Base-by-base conservation (phyloP, 305 asterid species). In the Ajuga reptans region DNA sequence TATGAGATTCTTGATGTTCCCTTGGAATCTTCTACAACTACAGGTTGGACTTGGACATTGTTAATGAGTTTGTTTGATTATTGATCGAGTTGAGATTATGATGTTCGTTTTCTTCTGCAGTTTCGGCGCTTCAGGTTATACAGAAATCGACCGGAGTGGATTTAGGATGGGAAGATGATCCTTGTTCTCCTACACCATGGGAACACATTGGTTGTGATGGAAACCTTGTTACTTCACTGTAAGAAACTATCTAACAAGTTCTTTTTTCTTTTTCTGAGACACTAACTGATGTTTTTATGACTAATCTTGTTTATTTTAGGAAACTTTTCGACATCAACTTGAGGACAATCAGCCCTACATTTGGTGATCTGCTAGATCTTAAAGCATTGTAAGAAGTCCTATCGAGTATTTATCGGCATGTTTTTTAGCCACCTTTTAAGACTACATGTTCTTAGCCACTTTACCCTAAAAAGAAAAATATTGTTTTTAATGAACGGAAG, bases 51-150 rank as follows among this genome's bases (percentile, higher is more conserved):
- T 67, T 52, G 52, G 12, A 21, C 36, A 31, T 31, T 31, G 3
- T 31, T 31, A 31, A 31, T 31, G 36, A 10, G 27, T 33, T 59
- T 21, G 27, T 21, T 21, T 21, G 2, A 21, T 21, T 21, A 21
- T 59, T 47, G 1, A 10, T 66, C 16, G 24, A 59, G 56, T 24
- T 17, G n/a, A 18, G 15, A 6, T 66, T 6, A 68, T 5, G 21
- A 64, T 66, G n/a, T 15, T 73, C 34, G 6, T 34, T 68, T 24
- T 46, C 2, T 31, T 64, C 59, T 72, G 78, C 81, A 92, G 98
- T 90, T 75, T 88, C 98, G 55, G 98, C 98, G 0, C 97, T 92
- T 49, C 87, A 86, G 81, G 93, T 92, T 73, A 92, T 92, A 79
- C 95, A 85, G 51, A 88, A 88, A 54, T 83, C 93, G 1, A 84